Evolutionary conservation across 192 early-diverging fungal genomes (phyloP), one percentile per base, ranked within the genome.

Genomic region (Helicostylum pulchrum): DNA sequence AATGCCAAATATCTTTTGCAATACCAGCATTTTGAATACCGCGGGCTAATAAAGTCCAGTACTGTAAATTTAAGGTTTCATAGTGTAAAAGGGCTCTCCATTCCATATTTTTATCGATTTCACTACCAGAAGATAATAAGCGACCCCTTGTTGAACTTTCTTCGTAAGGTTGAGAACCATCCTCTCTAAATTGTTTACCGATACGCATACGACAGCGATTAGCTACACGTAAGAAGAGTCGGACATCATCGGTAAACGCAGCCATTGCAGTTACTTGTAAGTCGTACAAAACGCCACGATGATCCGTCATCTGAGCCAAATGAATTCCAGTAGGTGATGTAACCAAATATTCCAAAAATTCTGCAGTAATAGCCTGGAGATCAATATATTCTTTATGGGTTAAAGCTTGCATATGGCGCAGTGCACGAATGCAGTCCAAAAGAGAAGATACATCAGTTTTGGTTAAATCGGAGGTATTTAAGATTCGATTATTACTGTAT

Each of bases 191-290:
- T 48, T 83, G 81, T 36, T 83, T 82, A 19, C 82, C 82, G n/a
- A 86, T 79, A 7, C 84, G 67, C 84, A 86, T 86, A 9, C 84
- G 76, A 48, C 74, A 79, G 56, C 84, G 63, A 63, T 82, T 86
- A 39, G 78, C 76, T 3, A 86, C 76, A 26, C 84, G 65, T 14
- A 84, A 51, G 54, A 78, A 84, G 9, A 83, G 61, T 23, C 84
- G 67, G 4, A 82, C 72, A 61, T 86, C 84, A 34, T 84, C 75
- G 17, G 78, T 78, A 51, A 86, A 80, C 3, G 80, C 77, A 46
- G 84, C 78, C 56, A 86, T 44, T 8, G 84, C 54, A 2, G 73
- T 68, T 15, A 84, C 79, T 64, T 83, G 80, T 5, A 84, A 53
- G 59, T 86, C 84, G 62, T 83, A 82, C 31, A 83, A 74, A 8